Conservation (phyloP, 768 basidiomycete genomes). For the Aureoboletus auriporus region DNA sequence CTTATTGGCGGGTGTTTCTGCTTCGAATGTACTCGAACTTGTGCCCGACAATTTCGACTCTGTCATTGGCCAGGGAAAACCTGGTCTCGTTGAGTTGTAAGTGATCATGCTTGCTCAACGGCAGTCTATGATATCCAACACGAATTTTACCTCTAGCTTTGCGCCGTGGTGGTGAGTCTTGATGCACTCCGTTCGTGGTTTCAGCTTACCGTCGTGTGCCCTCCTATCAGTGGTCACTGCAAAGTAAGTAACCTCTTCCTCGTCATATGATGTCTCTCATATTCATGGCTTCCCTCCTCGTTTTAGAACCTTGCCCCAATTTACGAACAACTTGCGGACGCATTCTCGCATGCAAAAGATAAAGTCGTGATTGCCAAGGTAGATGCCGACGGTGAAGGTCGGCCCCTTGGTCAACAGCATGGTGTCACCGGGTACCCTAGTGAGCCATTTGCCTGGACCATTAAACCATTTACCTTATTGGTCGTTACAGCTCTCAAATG, state of each 20-base stretch:
- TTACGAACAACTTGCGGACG: conserved; percentile 87
- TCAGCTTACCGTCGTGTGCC: conserved; percentile 1
- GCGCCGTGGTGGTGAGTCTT: conserved; percentile 81
- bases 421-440: conserved; percentile 86
- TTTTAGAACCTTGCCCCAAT: conserved; percentile 80
- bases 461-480: conserved; percentile 2
- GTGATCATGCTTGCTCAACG: conserved; percentile 28
- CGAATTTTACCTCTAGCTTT: conserved; percentile 45
- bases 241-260: conserved; percentile 47
- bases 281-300: background rate
- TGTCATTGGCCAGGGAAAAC: conserved; percentile 72
- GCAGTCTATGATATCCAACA: background rate
- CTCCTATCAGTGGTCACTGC: conserved; percentile 67
- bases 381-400: conserved; percentile 87
- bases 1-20: conserved; percentile 51
- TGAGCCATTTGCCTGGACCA: conserved; percentile 35
- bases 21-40: conserved; percentile 85
- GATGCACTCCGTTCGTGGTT: background rate
- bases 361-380: conserved; percentile 89
- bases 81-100: conserved; percentile 89
- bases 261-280: too few relatives aligned
- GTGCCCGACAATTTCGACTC: conserved; percentile 70
- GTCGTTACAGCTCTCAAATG: conserved; percentile 73
- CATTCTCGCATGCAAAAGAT: conserved; percentile 72
- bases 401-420: conserved; percentile 69